Conservation (phyloP, 805 yeast species). For the Metschnikowia kunwiensis region DNA sequence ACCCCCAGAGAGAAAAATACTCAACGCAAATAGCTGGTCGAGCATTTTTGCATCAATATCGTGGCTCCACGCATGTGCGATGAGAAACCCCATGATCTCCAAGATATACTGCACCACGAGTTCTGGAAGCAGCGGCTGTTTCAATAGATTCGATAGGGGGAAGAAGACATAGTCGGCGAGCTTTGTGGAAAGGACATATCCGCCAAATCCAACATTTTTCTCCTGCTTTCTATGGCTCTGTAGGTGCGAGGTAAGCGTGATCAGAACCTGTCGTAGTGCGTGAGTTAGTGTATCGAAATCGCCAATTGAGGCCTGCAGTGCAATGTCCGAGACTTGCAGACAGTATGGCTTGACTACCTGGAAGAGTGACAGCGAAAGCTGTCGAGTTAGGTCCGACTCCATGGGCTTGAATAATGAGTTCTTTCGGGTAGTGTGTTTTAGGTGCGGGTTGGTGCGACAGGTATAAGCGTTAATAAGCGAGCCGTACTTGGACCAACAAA, state of each 20-base stretch:
- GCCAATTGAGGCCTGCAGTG: constrained; percentile 15
- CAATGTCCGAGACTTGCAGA: constrained; percentile 25
- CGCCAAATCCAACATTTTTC: not conserved
- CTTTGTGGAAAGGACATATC: constrained; percentile 27
- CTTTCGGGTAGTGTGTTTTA: too few species aligned
- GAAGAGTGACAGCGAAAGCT: constrained; percentile 29
- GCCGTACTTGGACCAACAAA: too few species aligned
- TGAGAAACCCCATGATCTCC: constrained; percentile 28
- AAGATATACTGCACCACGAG: constrained; percentile 23
- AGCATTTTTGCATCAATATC: constrained; percentile 22
- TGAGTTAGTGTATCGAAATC: constrained; percentile 3
- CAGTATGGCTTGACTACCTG: constrained; percentile 29
- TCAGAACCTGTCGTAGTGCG: constrained; percentile 9
- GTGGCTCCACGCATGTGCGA: constrained; percentile 30
- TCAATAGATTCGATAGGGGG: constrained; percentile 35
- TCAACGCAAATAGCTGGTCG: constrained; percentile 37
- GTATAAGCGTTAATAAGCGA: too few species aligned
- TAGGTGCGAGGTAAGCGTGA: constrained; percentile 7
- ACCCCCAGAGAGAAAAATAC: constrained; percentile 24
- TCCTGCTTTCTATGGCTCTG: not conserved
- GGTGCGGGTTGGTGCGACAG: too few species aligned
- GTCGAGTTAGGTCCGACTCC: constrained; percentile 15
- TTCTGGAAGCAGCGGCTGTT: constrained; percentile 25
- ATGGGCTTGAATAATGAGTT: too few species aligned
- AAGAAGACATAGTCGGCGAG: constrained; percentile 42